Evolutionary conservation across 106 monocot species (phyloP).

Genomic region (Vanilla planifolia): DNA sequence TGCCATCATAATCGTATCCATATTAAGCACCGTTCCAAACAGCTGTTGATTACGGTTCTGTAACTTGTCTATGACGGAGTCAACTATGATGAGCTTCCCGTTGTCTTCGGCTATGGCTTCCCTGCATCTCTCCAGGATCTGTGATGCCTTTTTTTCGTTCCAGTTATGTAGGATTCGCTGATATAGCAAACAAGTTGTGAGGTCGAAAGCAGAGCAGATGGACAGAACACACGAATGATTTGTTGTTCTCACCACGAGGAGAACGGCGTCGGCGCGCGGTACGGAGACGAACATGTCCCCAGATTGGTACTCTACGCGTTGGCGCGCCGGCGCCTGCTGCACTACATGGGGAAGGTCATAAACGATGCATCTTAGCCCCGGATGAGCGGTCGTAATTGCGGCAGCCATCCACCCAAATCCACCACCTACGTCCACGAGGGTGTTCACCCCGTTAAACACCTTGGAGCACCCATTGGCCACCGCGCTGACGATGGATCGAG

Average conservation of each 20-base stretch:
- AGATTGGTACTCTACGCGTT: neutral
- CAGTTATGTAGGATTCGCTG: too few species aligned
- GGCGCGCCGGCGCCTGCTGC: neutral
- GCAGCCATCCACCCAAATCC: slow-evolving; percentile 7
- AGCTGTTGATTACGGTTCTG: too few species aligned
- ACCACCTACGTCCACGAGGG: slow-evolving; percentile 25
- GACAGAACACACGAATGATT: too few species aligned
- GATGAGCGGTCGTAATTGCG: slow-evolving; percentile 8
- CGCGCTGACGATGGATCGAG: neutral
- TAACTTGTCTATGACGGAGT: too few species aligned
- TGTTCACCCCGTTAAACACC: slow-evolving; percentile 4
- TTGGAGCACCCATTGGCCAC: neutral
- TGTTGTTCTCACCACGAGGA: slow-evolving; percentile 15
- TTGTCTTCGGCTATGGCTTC: too few species aligned
- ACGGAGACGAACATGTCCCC: slow-evolving; percentile 13
- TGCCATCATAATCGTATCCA: too few species aligned
- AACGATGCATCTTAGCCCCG: slow-evolving; percentile 5
- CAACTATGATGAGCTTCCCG: too few species aligned
- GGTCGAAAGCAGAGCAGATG: too few species aligned
- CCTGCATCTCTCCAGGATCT: too few species aligned
- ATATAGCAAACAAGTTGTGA: too few species aligned
- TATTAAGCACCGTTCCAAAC: too few species aligned
- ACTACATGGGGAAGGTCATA: slow-evolving; percentile 16
- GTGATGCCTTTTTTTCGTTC: too few species aligned
- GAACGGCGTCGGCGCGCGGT: slow-evolving; percentile 7